Percentiles rank a stretch among this genome's conserved stretches.
These are phyloP conservation scores for Casaregolazyma suthepensis DNA, from an alignment of 1,139 yeast genomes.

Conservation along the genomic window DNA sequence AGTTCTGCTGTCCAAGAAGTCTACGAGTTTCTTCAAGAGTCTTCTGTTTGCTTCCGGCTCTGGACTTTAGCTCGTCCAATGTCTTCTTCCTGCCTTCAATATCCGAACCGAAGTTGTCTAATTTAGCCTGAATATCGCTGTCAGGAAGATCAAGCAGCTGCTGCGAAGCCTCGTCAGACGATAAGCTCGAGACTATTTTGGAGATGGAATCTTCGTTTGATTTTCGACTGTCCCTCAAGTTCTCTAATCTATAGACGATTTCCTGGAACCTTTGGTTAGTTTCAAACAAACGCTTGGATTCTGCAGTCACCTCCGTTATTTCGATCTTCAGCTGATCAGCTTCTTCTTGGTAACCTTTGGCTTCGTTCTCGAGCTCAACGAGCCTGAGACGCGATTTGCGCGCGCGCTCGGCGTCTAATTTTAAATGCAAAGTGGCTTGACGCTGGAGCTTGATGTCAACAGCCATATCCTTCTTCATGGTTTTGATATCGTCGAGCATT, in stretches of 20 bases:
- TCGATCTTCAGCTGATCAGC: conserved; percentile 45
- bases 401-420: conserved; percentile 69
- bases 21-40: conserved; percentile 30
- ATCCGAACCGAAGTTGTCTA: conserved; percentile 49
- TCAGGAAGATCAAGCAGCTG: conserved; percentile 41
- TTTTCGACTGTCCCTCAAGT: conserved; percentile 34
- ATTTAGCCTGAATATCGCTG: conserved; percentile 43
- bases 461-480: conserved; percentile 69
- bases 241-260: conserved; percentile 58
- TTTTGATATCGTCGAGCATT: conserved; percentile 75
- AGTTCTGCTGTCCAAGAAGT: conserved; percentile 39
- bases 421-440: conserved; percentile 71
- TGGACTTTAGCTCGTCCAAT: conserved; percentile 11
- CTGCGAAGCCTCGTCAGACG: conserved; percentile 18
- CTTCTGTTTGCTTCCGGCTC: conserved; percentile 17
- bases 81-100: conserved; percentile 36
- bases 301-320: conserved; percentile 48
- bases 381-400: conserved; percentile 48
- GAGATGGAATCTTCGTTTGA: conserved; percentile 45
- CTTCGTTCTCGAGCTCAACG: conserved; percentile 39
- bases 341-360: conserved; percentile 44
- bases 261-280: conserved; percentile 80
- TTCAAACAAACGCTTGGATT: conserved; percentile 61
- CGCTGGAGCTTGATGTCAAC: conserved; percentile 68
- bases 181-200: conserved; percentile 44